phyloP scores from a whole-genome alignment of 169 alveolate species.

The Plasmodium berghei region DNA sequence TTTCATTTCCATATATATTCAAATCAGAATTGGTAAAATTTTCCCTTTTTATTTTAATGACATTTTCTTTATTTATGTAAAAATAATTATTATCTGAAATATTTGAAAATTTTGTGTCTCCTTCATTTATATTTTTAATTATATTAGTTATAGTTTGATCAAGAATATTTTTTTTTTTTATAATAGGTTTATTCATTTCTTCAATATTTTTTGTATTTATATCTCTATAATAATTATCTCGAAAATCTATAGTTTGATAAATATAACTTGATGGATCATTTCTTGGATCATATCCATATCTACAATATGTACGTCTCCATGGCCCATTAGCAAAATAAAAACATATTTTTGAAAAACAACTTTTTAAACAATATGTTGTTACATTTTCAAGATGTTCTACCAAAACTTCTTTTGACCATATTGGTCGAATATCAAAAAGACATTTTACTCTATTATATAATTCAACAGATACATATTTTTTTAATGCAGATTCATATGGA shows the following conservation, averaged over 20 bases:
- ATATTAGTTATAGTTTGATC: slow-evolving; percentile 32
- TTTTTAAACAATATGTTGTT: slow-evolving; percentile 64
- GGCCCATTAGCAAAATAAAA: slow-evolving; percentile 82
- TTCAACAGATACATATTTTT: slow-evolving; percentile 60
- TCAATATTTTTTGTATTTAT: slow-evolving; percentile 65
- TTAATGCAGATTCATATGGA: slow-evolving; percentile 66
- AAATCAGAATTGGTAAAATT: neutral
- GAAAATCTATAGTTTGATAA: slow-evolving; percentile 81
- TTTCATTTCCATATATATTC: slow-evolving; percentile 10
- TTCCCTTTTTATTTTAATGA: slow-evolving; percentile 9
- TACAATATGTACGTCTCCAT: slow-evolving; percentile 83
- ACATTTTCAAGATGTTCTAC: slow-evolving; percentile 54
- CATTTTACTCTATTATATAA: slow-evolving; percentile 54
- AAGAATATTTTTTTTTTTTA: slow-evolving; percentile 30
- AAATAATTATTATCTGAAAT: neutral
- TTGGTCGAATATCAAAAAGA: slow-evolving; percentile 69
- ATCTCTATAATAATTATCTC: slow-evolving; percentile 78
- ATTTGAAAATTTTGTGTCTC: neutral
- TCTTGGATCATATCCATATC: slow-evolving; percentile 83
- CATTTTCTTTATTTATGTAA: slow-evolving; percentile 1
- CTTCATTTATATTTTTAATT: slow-evolving; percentile 16
- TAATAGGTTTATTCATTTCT: slow-evolving; percentile 35
- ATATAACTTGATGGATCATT: slow-evolving; percentile 79
- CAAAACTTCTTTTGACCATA: slow-evolving; percentile 69
- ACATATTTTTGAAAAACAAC: slow-evolving; percentile 80